phyloP scores from a whole-genome alignment of 1,284 basidiomycete genomes.

The Leccinum ponderosum region DNA sequence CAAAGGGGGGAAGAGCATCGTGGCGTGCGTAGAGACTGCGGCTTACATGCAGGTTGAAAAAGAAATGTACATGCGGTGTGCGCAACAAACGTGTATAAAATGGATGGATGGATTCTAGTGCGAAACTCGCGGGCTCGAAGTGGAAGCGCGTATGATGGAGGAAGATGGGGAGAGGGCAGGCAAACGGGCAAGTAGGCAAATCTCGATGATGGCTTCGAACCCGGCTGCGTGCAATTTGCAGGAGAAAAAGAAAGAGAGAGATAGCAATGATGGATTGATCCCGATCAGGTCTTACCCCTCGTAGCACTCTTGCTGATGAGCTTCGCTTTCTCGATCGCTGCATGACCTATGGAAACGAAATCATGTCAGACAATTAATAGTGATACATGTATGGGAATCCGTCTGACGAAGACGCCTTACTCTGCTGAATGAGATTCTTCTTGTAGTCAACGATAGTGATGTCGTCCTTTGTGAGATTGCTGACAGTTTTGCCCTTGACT shows the following conservation, averaged over 20 bases:
- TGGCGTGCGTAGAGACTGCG: conserved; percentile 16
- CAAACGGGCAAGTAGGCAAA: neutral
- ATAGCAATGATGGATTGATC: conserved; percentile 1
- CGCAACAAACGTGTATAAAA: conserved; percentile 14
- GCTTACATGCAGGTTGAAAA: conserved; percentile 13
- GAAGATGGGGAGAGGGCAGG: neutral
- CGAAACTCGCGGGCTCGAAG: conserved; percentile 1
- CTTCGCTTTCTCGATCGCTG: conserved; percentile 89
- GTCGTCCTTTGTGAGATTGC: conserved; percentile 88
- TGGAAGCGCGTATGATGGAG: neutral
- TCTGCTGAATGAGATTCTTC: conserved; percentile 71
- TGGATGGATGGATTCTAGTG: conserved; percentile 5
- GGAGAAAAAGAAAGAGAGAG: neutral
- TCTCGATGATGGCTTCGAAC: conserved; percentile 2
- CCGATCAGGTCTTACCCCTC: conserved; percentile 57
- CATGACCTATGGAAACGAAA: conserved; percentile 48
- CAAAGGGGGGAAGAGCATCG: conserved; percentile 1
- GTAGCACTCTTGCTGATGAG: conserved; percentile 80
- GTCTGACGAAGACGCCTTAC: conserved; percentile 39
- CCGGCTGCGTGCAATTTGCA: neutral
- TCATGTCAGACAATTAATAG: conserved; percentile 2
- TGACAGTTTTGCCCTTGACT: conserved; percentile 92
- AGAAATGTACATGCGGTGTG: conserved; percentile 13
- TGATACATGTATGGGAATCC: conserved; percentile 11
- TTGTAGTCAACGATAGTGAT: conserved; percentile 93